A percentile compares a stretch with the other conserved stretches of the same genome.
Evolutionary conservation across 2,329 filamentous ascomycete genomes (phyloP).

Genomic region (Pseudocercospora vitis): DNA sequence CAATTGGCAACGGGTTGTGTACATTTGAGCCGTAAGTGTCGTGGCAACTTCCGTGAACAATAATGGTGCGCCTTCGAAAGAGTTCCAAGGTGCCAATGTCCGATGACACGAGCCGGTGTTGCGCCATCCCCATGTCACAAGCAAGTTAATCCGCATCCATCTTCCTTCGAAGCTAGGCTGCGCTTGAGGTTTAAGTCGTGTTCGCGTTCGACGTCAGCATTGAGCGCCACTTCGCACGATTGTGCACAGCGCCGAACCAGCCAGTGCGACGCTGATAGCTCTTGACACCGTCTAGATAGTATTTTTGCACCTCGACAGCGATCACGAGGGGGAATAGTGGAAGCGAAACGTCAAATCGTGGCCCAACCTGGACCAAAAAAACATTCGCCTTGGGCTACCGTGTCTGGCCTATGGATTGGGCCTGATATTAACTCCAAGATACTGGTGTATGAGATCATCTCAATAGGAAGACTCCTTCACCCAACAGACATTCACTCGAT

Average conservation of each 20-base stretch:
- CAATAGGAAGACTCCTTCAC: too few species aligned
- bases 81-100: constrained; percentile 19
- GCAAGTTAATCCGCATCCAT: constrained; percentile 14
- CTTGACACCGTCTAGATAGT: background rate
- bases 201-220: constrained; percentile 17
- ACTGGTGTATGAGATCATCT: too few species aligned
- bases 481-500: too few species aligned
- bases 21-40: constrained; percentile 13
- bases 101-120: constrained; percentile 6
- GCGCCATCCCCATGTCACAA: constrained; percentile 21
- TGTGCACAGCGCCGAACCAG: constrained; percentile 21
- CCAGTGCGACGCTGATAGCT: constrained; percentile 18
- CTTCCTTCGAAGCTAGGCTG: constrained; percentile 5
- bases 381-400: too few species aligned
- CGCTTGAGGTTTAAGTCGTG: background rate
- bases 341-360: constrained; percentile 15
- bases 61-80: constrained; percentile 15
- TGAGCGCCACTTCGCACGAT: constrained; percentile 15
- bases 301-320: constrained; percentile 25
- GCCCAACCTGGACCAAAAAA: constrained; percentile 16
- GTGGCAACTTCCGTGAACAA: constrained; percentile 16
- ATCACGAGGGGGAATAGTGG: constrained; percentile 15
- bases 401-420: too few species aligned
- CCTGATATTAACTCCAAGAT: too few species aligned
- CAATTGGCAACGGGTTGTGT: constrained; percentile 5